Evolutionary conservation across 2,329 filamentous ascomycete genomes (phyloP).

Genomic region (Aspergillus brunneoviolaceus): DNA sequence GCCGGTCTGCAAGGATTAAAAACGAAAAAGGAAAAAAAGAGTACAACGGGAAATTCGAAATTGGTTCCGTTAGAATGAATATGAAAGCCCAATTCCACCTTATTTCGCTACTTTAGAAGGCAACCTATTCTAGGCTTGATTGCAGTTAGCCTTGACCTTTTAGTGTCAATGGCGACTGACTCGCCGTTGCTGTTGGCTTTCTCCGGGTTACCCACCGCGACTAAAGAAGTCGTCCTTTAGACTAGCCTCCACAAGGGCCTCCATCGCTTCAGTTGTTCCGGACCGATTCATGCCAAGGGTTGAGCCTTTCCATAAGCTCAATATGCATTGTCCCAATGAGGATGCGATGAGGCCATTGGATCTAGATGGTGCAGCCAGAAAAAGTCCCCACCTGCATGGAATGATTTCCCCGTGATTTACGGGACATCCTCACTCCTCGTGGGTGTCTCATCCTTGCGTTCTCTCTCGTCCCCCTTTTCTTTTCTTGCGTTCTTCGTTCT

Average conservation of each 20-base stretch:
- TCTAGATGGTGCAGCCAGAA: neutral
- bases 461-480: neutral
- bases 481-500: neutral
- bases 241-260: neutral
- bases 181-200: neutral
- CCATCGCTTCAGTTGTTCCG: neutral
- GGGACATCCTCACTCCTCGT: neutral
- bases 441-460: neutral
- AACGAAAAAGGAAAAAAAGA: too few species aligned
- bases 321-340: slow-evolving; percentile 1
- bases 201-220: neutral
- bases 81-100: neutral
- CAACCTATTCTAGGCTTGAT: neutral
- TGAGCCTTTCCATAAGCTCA: neutral
- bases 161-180: neutral
- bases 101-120: neutral
- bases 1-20: neutral
- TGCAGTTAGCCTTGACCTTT: neutral
- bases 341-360: neutral
- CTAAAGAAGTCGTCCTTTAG: neutral
- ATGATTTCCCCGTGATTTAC: neutral
- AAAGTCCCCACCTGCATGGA: neutral
- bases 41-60: neutral
- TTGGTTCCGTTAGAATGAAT: neutral
- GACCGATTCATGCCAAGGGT: neutral